Percentiles rank a stretch among this genome's conserved stretches.
phyloP scores from a whole-genome alignment of 805 yeast genomes.

The Lachancea cidri region DNA sequence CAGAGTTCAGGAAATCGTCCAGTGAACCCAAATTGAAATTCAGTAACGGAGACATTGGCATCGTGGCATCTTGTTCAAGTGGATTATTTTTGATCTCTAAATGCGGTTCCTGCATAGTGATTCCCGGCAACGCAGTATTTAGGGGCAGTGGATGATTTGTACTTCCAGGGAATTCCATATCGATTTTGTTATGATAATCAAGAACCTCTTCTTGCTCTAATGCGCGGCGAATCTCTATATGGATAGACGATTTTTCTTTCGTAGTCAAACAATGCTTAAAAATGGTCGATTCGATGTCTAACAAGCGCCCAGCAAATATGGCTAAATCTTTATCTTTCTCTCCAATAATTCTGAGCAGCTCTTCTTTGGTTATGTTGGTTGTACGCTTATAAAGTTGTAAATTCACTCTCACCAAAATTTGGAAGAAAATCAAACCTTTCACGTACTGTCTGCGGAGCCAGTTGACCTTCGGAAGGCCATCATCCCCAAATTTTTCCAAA shows the following conservation, averaged over 20 bases:
- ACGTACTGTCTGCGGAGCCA: constrained; percentile 2
- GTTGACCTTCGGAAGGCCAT: neutral
- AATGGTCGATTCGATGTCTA: constrained; percentile 21
- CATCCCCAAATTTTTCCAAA: neutral
- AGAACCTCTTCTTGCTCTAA: constrained; percentile 7
- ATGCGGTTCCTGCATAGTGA: too few relatives aligned
- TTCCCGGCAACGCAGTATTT: too few relatives aligned
- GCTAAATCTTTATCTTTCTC: constrained; percentile 56
- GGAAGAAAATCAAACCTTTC: constrained; percentile 4
- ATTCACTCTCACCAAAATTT: constrained; percentile 4
- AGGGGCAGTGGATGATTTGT: too few relatives aligned
- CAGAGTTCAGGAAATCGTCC: constrained; percentile 29
- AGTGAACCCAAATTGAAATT: constrained; percentile 28
- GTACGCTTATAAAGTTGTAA: constrained; percentile 11
- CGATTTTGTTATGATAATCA: too few relatives aligned
- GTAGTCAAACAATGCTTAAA: constrained; percentile 22
- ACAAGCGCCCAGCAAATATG: constrained; percentile 9
- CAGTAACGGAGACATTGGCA: constrained; percentile 1
- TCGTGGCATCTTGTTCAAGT: neutral
- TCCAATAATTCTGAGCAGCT: constrained; percentile 55
- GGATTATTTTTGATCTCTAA: too few relatives aligned
- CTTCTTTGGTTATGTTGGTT: constrained; percentile 45
- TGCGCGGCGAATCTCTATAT: constrained; percentile 11
- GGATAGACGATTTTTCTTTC: constrained; percentile 26
- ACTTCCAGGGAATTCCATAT: neutral